Percentiles rank a stretch among this genome's conserved stretches.
Conservation (phyloP, 1,139 yeast genomes). For the Ogataea hybrid region DNA sequence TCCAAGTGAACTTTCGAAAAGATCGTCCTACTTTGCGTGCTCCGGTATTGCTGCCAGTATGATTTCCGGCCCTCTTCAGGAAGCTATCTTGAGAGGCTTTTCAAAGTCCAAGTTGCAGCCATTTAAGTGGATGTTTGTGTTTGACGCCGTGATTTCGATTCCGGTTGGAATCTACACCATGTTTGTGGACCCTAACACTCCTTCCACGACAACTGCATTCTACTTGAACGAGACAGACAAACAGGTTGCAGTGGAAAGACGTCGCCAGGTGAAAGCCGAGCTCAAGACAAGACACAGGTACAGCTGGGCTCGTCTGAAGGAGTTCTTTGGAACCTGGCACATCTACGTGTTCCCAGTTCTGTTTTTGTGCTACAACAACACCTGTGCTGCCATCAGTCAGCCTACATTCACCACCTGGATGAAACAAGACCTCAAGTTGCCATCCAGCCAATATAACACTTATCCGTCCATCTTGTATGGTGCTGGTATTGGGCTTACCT, state of each 20-base stretch:
- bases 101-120: conserved; percentile 45
- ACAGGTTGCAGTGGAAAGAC: conserved; percentile 54
- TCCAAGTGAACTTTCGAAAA: conserved; percentile 54
- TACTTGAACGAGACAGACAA: conserved; percentile 64
- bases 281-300: conserved; percentile 37
- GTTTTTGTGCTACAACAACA: conserved; percentile 49
- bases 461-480: conserved; percentile 50
- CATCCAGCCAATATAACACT: conserved; percentile 43
- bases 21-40: conserved; percentile 60
- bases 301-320: conserved; percentile 33
- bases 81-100: conserved; percentile 34
- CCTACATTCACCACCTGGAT: conserved; percentile 57
- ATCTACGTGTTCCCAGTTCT: conserved; percentile 44
- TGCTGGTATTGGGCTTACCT: conserved; percentile 38
- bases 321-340: conserved; percentile 50
- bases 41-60: conserved; percentile 62
- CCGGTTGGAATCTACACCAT: conserved; percentile 61
- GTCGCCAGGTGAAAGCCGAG: conserved; percentile 39
- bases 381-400: conserved; percentile 42
- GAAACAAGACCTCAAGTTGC: conserved; percentile 40
- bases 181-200: conserved; percentile 66
- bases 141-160: conserved; percentile 60
- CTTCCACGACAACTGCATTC: conserved; percentile 54
- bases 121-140: conserved; percentile 72
- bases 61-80: conserved; percentile 62